These are phyloP conservation scores for Chaetomium globosum DNA, from an alignment of 2,329 filamentous ascomycete genomes.

Conservation along the genomic window DNA sequence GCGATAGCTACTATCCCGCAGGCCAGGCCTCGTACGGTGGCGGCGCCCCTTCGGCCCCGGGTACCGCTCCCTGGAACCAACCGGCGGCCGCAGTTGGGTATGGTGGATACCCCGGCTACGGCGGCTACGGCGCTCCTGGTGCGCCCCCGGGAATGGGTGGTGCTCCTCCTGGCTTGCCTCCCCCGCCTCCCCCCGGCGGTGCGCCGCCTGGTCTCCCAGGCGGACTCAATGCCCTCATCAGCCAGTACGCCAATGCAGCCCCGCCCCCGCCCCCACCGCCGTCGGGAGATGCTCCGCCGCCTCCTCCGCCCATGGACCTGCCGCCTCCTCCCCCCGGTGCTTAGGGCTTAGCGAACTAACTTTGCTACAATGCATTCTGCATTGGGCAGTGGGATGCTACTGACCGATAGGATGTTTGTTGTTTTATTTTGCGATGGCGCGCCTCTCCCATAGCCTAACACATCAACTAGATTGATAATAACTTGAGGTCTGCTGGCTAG, in stretches of 20 bases:
- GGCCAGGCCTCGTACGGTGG: slow-evolving; percentile 26
- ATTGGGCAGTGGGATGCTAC: slow-evolving; percentile 28
- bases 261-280: slow-evolving; percentile 42
- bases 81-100: slow-evolving; percentile 51
- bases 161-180: slow-evolving; percentile 43
- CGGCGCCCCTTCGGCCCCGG: slow-evolving; percentile 39
- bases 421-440: slow-evolving; percentile 15
- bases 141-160: slow-evolving; percentile 57
- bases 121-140: slow-evolving; percentile 55
- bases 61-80: slow-evolving; percentile 63
- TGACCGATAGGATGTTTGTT: slow-evolving; percentile 36
- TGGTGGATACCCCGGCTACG: slow-evolving; percentile 61
- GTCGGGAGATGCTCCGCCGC: slow-evolving; percentile 42
- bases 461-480: slow-evolving; percentile 9
- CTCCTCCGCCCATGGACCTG: slow-evolving; percentile 44
- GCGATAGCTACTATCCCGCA: slow-evolving; percentile 26
- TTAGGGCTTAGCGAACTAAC: slow-evolving; percentile 30
- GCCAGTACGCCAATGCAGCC: slow-evolving; percentile 55
- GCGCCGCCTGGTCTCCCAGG: slow-evolving; percentile 58
- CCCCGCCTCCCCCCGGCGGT: slow-evolving; percentile 38
- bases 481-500: neutral
- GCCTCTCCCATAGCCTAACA: slow-evolving; percentile 20
- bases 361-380: slow-evolving; percentile 11
- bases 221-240: slow-evolving; percentile 66
- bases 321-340: slow-evolving; percentile 43